Percentiles rank a stretch among this genome's conserved stretches.
phyloP scores from a whole-genome alignment of 2,329 filamentous ascomycete genomes.

The Aspergillus piperis region DNA sequence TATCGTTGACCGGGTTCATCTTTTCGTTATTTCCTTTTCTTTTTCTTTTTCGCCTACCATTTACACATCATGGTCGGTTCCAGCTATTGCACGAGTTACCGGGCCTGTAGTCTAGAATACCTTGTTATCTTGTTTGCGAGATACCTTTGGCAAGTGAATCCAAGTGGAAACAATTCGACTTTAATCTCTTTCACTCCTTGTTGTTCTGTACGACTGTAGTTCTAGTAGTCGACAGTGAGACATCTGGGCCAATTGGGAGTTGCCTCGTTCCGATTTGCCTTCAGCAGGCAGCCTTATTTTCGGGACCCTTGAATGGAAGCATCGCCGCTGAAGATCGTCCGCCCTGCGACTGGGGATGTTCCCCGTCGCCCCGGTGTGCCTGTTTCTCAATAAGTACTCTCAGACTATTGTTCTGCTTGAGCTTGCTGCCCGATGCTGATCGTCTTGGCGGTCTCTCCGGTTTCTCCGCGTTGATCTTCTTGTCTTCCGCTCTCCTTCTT shows the following conservation, averaged over 20 bases:
- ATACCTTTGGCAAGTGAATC: not conserved
- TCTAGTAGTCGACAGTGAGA: too few relatives aligned
- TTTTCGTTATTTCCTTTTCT: not conserved
- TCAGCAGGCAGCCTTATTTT: conserved; percentile 22
- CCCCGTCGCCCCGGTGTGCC: not conserved
- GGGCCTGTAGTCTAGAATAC: not conserved
- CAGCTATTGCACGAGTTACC: not conserved
- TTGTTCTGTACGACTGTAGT: too few relatives aligned
- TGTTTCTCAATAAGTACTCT: not conserved
- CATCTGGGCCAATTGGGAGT: not conserved
- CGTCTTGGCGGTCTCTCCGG: conserved; percentile 15
- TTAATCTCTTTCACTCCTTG: too few relatives aligned
- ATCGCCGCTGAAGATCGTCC: not conserved
- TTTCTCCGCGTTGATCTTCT: conserved; percentile 17
- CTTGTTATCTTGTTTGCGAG: conserved; percentile 7
- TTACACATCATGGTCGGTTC: conserved; percentile 3
- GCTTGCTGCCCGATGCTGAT: conserved; percentile 15
- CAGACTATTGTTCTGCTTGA: not conserved
- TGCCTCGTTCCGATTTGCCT: conserved; percentile 13
- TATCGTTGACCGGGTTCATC: not conserved
- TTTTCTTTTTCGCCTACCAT: not conserved
- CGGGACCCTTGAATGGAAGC: not conserved
- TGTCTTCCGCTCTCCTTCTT: conserved; percentile 1
- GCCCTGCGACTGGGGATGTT: not conserved
- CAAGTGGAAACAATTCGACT: not conserved